Conservation (phyloP, 2,329 filamentous ascomycete genomes). For the Xylariaceae sp. region DNA sequence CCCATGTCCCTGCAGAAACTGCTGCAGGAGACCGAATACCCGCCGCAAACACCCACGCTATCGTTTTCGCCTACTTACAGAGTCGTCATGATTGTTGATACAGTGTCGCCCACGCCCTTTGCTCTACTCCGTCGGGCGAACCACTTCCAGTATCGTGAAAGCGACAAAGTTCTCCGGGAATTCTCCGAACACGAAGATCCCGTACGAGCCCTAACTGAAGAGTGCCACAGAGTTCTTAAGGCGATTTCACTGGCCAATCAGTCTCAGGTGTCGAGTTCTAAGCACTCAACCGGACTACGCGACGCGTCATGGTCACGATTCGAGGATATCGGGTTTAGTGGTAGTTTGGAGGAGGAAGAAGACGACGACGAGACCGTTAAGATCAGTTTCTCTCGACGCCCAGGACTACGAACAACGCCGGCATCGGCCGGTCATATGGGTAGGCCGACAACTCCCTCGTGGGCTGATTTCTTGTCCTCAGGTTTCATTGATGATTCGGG, state of each 20-base stretch:
- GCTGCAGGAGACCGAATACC: constrained; percentile 89
- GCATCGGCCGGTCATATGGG: constrained; percentile 63
- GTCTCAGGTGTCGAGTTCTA: constrained; percentile 66
- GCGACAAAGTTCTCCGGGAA: constrained; percentile 75
- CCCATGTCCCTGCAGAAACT: constrained; percentile 89
- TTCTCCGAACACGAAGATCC: constrained; percentile 90
- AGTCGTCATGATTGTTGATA: constrained; percentile 94
- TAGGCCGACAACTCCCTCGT: constrained; percentile 90
- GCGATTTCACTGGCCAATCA: constrained; percentile 87
- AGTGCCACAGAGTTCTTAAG: constrained; percentile 85
- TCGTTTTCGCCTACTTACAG: constrained; percentile 78
- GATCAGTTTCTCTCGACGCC: constrained; percentile 37
- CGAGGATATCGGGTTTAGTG: constrained; percentile 88
- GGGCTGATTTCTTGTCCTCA: constrained; percentile 95
- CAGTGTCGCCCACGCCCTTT: constrained; percentile 92
- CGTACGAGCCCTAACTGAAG: constrained; percentile 80
- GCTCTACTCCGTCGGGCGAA: constrained; percentile 83
- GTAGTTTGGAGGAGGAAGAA: constrained; percentile 65
- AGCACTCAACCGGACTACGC: constrained; percentile 66
- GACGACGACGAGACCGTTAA: constrained; percentile 55
- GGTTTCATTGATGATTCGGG: constrained; percentile 79
- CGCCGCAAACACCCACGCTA: constrained; percentile 71
- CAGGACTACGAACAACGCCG: constrained; percentile 60
- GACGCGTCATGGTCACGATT: constrained; percentile 97
- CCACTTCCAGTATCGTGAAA: constrained; percentile 91